Evolutionary conservation across 2,329 filamentous ascomycete species (phyloP).

Genomic region (Fusarium subtropicale): DNA sequence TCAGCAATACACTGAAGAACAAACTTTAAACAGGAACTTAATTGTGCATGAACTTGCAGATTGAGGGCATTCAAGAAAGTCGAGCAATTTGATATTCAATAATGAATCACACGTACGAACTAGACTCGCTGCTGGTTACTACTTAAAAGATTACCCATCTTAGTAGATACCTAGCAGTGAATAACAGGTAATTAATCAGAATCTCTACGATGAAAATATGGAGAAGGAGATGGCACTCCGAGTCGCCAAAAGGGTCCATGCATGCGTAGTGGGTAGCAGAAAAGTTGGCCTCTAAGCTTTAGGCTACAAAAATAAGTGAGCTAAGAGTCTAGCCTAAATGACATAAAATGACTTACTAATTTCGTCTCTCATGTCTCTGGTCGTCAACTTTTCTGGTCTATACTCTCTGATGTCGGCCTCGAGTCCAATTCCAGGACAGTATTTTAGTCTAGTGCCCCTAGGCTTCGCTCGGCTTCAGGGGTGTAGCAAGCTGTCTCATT

Average conservation of each 20-base stretch:
- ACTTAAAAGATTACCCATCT: not conserved
- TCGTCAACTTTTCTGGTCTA: not conserved
- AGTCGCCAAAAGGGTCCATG: conserved; percentile 30
- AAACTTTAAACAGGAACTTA: not conserved
- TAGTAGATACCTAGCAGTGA: no score
- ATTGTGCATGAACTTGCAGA: not conserved
- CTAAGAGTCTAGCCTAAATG: no score
- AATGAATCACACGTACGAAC: not conserved
- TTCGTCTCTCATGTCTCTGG: no score
- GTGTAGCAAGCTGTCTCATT: conserved; percentile 20
- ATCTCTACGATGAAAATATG: conserved; percentile 24
- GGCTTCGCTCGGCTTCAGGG: conserved; percentile 22
- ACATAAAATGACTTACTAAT: no score
- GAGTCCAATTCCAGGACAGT: conserved; percentile 17
- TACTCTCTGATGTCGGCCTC: not conserved
- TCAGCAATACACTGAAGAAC: conserved; percentile 15
- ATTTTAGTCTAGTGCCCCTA: not conserved
- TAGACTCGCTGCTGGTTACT: not conserved
- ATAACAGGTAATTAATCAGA: not conserved
- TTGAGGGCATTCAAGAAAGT: not conserved
- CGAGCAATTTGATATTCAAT: not conserved
- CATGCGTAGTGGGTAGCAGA: not conserved
- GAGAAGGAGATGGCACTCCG: conserved; percentile 24
- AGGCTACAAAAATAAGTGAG: no score
- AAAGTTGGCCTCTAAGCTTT: no score